These are phyloP conservation scores for Lepraria neglecta DNA, from an alignment of 495 filamentous ascomycete species.

Conservation along the genomic window DNA sequence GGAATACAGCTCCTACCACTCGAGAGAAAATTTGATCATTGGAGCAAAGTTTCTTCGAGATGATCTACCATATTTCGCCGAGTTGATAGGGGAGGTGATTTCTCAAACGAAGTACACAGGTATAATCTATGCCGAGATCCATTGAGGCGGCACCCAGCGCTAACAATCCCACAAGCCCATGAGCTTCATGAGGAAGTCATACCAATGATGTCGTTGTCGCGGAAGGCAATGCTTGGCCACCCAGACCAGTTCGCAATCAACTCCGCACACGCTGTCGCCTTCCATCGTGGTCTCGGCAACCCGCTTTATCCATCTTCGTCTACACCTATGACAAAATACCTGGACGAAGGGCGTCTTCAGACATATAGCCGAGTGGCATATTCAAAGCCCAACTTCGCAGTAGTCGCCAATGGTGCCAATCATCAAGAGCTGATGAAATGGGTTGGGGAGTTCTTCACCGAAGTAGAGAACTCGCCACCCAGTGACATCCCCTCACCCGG, in stretches of 20 bases:
- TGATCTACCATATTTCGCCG: conserved; percentile 95
- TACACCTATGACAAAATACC: conserved; percentile 66
- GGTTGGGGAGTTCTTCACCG: conserved; percentile 82
- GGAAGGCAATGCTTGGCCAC: conserved; percentile 59
- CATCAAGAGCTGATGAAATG: conserved; percentile 76
- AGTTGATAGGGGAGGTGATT: conserved; percentile 88
- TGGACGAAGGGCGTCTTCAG: conserved; percentile 62
- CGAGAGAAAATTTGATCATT: conserved; percentile 85
- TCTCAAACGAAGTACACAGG: conserved; percentile 77
- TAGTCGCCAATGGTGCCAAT: conserved; percentile 82
- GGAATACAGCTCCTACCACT: conserved; percentile 75
- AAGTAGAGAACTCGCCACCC: conserved; percentile 39
- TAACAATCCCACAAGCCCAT: conserved; percentile 51
- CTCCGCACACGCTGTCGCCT: conserved; percentile 80
- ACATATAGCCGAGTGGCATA: conserved; percentile 71
- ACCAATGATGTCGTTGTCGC: conserved; percentile 61
- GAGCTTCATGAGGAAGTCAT: conserved; percentile 83
- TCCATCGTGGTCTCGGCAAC: conserved; percentile 86
- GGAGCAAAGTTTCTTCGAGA: conserved; percentile 89
- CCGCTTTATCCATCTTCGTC: conserved; percentile 63
- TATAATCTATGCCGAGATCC: conserved; percentile 41
- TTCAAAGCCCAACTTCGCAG: conserved; percentile 78
- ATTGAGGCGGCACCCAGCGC: conserved; percentile 18
- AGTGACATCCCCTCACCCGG: conserved; percentile 41
- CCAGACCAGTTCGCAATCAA: conserved; percentile 70